Evolutionary conservation across 768 basidiomycete genomes (phyloP).

Genomic region (Mycena latifolia): DNA sequence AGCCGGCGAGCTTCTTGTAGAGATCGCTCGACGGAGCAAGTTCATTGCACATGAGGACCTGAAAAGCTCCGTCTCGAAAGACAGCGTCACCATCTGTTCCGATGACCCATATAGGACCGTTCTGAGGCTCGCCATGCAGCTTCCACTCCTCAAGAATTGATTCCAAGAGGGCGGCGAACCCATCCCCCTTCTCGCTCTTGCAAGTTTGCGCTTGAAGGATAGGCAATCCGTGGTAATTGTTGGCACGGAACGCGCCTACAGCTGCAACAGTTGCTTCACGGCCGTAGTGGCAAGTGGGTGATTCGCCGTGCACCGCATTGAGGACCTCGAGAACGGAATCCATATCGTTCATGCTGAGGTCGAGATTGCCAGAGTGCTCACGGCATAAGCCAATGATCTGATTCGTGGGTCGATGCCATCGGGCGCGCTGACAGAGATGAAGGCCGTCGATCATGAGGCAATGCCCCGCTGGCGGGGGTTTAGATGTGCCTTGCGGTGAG

Average conservation of each 20-base stretch:
- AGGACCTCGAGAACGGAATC: constrained; percentile 1
- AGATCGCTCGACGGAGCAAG: not conserved
- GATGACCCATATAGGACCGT: not conserved
- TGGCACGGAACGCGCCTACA: constrained; percentile 3
- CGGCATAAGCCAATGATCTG: not conserved
- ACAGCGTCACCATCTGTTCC: not conserved
- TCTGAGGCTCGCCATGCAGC: not conserved
- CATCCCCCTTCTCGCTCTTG: constrained; percentile 26
- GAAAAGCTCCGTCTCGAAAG: not conserved
- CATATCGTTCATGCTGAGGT: constrained; percentile 4
- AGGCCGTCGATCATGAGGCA: too few relatives aligned
- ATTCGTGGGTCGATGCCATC: too few relatives aligned
- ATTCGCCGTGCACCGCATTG: constrained; percentile 5
- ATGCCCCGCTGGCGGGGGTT: too few relatives aligned
- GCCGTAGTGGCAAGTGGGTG: constrained; percentile 15
- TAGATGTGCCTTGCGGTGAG: too few relatives aligned
- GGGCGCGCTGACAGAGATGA: too few relatives aligned
- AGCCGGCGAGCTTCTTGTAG: not conserved
- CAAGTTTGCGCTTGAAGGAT: constrained; percentile 33
- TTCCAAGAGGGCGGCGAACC: not conserved
- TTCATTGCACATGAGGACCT: not conserved
- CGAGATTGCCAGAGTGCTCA: not conserved
- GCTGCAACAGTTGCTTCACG: constrained; percentile 15
- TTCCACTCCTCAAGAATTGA: not conserved
- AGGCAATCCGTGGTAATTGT: constrained; percentile 24